Percentiles rank a stretch among this genome's conserved stretches.
Conservation (phyloP, 2,329 filamentous ascomycete species). For the Pseudomassariella vexata region DNA sequence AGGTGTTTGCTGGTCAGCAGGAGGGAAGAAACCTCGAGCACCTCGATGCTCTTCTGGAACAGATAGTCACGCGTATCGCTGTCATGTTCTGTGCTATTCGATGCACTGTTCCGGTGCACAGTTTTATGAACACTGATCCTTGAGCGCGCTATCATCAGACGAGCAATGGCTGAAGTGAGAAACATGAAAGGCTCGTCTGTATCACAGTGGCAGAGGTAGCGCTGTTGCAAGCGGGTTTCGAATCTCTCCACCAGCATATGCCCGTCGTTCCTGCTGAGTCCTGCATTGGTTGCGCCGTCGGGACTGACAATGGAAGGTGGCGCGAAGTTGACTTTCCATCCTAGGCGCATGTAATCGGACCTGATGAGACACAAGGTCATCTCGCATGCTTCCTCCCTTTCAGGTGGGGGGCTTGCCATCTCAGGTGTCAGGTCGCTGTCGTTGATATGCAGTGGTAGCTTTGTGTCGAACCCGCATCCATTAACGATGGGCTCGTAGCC, state of each 20-base stretch:
- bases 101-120: neutral
- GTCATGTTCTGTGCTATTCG: too few species aligned
- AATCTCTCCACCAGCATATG: neutral
- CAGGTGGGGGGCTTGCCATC: neutral
- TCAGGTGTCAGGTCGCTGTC: conserved; percentile 1
- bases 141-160: conserved; percentile 5
- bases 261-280: neutral
- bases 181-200: neutral
- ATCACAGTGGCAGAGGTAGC: conserved; percentile 2
- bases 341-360: neutral
- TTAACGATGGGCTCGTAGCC: conserved; percentile 12
- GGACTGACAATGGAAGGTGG: neutral
- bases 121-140: conserved; percentile 4
- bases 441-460: conserved; percentile 18
- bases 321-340: neutral
- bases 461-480: conserved; percentile 22
- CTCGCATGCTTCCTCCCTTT: neutral
- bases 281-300: neutral
- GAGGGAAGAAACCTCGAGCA: conserved; percentile 4
- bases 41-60: conserved; percentile 2
- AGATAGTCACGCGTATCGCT: conserved; percentile 4
- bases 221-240: neutral
- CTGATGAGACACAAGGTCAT: conserved; percentile 5
- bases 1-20: conserved; percentile 1
- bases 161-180: neutral